phyloP scores from a whole-genome alignment of 1,139 yeast species.

The Kodamaea sp. region DNA sequence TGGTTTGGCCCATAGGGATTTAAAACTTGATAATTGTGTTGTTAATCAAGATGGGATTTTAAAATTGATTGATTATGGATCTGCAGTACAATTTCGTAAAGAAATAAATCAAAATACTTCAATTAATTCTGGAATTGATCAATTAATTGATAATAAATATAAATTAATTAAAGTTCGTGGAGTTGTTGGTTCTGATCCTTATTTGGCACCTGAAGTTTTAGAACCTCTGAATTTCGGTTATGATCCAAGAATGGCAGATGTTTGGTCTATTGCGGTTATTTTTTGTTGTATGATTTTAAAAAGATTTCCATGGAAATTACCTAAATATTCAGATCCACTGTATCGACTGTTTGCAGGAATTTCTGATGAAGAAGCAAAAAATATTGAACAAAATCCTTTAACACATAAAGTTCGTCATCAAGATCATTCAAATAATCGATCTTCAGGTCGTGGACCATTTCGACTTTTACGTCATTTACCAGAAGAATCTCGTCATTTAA shows the following conservation, averaged over 20 bases:
- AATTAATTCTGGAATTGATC: constrained; percentile 11
- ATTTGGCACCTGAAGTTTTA: constrained; percentile 74
- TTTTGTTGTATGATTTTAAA: constrained; percentile 70
- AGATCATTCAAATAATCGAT: constrained; percentile 6
- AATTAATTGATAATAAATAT: constrained; percentile 21
- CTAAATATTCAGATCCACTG: constrained; percentile 56
- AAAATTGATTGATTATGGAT: constrained; percentile 74
- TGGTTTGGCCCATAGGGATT: constrained; percentile 75
- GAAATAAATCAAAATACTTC: constrained; percentile 12
- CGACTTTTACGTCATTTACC: constrained; percentile 40
- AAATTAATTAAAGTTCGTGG: constrained; percentile 50
- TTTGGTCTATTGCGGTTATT: constrained; percentile 77
- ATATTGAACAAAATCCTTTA: constrained; percentile 4
- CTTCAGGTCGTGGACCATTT: constrained; percentile 24
- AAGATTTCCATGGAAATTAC: constrained; percentile 79
- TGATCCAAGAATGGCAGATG: constrained; percentile 70
- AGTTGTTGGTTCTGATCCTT: constrained; percentile 81
- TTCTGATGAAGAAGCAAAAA: constrained; percentile 8
- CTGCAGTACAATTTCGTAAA: constrained; percentile 61
- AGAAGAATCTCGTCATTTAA: constrained; percentile 27
- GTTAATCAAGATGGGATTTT: constrained; percentile 58
- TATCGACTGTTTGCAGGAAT: constrained; percentile 39
- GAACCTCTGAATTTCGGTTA: constrained; percentile 42
- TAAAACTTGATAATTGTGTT: constrained; percentile 76
- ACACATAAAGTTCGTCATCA: not conserved